Evolutionary conservation across 139 green algal genomes (phyloP).

Genomic region (Ostreobium quekettii): DNA sequence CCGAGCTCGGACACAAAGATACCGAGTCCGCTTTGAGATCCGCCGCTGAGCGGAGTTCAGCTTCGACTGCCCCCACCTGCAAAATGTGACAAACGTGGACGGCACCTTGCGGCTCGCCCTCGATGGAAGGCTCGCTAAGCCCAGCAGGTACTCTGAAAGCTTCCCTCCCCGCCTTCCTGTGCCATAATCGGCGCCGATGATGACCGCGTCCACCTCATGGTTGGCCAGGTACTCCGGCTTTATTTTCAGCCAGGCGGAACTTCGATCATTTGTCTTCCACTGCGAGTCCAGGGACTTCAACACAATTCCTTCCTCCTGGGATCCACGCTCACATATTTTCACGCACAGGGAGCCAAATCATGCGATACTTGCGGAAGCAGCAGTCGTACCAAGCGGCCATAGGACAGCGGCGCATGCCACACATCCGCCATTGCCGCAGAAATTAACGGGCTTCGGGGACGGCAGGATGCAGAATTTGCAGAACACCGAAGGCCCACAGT

Average conservation of each 20-base stretch:
- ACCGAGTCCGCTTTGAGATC: too few species aligned
- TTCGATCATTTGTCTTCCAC: conserved; percentile 66
- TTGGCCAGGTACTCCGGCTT: conserved; percentile 32
- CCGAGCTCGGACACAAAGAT: too few species aligned
- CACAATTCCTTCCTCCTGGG: conserved; percentile 76
- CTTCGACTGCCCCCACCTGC: conserved; percentile 17
- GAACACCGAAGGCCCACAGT: too few species aligned
- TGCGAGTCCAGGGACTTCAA: conserved; percentile 60
- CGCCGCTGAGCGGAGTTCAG: too few species aligned
- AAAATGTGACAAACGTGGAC: conserved; percentile 40
- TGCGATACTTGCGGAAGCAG: too few species aligned
- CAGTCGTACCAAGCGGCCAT: too few species aligned
- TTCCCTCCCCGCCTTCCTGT: conserved; percentile 24
- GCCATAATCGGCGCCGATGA: conserved; percentile 58
- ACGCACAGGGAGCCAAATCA: too few species aligned
- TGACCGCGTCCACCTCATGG: conserved; percentile 60
- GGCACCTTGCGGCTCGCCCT: conserved; percentile 16
- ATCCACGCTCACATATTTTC: too few species aligned
- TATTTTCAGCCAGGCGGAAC: conserved; percentile 51
- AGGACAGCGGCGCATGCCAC: too few species aligned
- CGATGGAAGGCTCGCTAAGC: conserved; percentile 31
- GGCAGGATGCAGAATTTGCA: too few species aligned
- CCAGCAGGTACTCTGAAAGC: conserved; percentile 61
- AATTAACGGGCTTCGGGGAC: too few species aligned
- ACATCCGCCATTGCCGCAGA: too few species aligned